A percentile compares a stretch with the other conserved stretches of the same genome.
These are phyloP conservation scores for Monilinia fructicola DNA, from an alignment of 2,329 filamentous ascomycete genomes.

Conservation along the genomic window DNA sequence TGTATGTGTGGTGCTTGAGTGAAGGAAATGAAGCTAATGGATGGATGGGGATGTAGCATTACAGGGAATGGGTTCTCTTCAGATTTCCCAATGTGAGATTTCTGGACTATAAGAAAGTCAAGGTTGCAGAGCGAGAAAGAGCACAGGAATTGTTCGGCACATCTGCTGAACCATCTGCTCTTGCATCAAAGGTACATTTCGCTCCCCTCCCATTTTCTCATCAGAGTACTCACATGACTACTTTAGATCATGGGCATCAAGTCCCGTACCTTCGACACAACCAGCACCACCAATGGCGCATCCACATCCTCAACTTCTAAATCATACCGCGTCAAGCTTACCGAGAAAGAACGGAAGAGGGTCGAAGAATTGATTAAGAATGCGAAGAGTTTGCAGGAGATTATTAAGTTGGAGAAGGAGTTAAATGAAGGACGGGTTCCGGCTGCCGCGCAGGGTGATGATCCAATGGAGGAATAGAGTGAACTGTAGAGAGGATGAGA, in stretches of 20 bases:
- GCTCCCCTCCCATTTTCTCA: neutral
- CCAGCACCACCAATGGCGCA: constrained; percentile 47
- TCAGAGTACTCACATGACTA: neutral
- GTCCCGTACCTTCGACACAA: constrained; percentile 67
- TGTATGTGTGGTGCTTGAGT: neutral
- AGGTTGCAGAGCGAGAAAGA: constrained; percentile 74
- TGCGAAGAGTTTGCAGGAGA: constrained; percentile 86
- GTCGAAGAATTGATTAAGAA: constrained; percentile 85
- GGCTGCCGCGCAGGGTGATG: constrained; percentile 57
- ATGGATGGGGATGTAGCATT: constrained; percentile 59
- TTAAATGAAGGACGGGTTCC: constrained; percentile 86
- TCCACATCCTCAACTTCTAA: constrained; percentile 53
- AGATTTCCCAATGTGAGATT: constrained; percentile 81
- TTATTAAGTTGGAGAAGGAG: constrained; percentile 86
- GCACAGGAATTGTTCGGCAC: constrained; percentile 84
- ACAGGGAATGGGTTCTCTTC: constrained; percentile 90
- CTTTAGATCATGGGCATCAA: constrained; percentile 81
- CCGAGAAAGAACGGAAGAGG: constrained; percentile 81
- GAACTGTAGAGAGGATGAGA: neutral
- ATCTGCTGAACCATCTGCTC: constrained; percentile 69
- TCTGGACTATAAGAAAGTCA: constrained; percentile 90
- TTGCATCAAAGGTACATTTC: constrained; percentile 66
- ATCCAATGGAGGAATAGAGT: constrained; percentile 60
- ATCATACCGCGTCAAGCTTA: constrained; percentile 78
- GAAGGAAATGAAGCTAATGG: neutral